Evolutionary conservation across 768 basidiomycete genomes (phyloP), one percentile per base, ranked within the genome.

Genomic region (Vishniacozyma victoriae): DNA sequence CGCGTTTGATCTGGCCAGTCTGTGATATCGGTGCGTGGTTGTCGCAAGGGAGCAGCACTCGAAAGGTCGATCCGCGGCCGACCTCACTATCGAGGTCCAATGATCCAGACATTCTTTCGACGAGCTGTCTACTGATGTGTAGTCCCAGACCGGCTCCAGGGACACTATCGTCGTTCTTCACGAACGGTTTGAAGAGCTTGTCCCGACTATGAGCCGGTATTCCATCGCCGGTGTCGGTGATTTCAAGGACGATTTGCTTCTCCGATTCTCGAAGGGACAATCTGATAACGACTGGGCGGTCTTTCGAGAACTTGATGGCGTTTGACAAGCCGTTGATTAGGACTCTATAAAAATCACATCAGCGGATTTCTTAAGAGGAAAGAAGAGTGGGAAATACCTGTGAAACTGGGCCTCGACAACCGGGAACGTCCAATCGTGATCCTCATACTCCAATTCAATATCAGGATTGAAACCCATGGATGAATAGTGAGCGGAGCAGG

Each of bases 131-230:
- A 3, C 56, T 60, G 46, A 67, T 63, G 39, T 57, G 54, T 13
- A 67, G 44, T 0, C 68, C 68, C n/a, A 70, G 40, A 2, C 68
- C 68, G 4, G 60, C 53, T 1, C 68, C 68, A 13, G 56, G 52
- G 7, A 37, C 48, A 33, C 54, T 46, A 0, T 51, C 4, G 26
- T 64, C 57, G 15, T 39, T 54, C 33, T 70, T 64, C 2, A 52
- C 57, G 55, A 70, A 70, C 0, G 68, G 62, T 24, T 54, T 42
- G 37, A 70, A 59, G 3, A 61, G 25, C 12, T 52, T 41, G 5
- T 47, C 31, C 2, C 53, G 41, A 5, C 56, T 43, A 4, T 49
- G 35, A 4, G 43, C 35, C 12, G 52, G 44, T 36, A 67, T 57
- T 1, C 65, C 65, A 5, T 47, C 44, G 2, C 62, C 61, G 22